Conservation (phyloP, 106 monocot genomes). For the Platanthera zijinensis region DNA sequence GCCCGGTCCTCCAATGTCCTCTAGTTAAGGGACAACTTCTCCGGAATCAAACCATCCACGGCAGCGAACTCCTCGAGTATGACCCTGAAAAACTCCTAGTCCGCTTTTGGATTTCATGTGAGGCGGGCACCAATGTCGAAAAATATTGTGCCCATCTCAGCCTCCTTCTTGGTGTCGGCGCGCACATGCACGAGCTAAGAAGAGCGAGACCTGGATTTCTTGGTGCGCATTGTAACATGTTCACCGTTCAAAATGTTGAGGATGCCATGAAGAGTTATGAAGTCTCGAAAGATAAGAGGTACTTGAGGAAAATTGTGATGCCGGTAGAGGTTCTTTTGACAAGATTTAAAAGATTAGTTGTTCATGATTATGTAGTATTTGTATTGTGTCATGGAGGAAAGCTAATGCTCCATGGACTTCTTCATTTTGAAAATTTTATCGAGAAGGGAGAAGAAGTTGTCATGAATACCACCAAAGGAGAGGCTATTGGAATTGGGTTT, state of each 20-base stretch:
- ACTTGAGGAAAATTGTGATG: conserved; percentile 73
- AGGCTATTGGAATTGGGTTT: conserved; percentile 79
- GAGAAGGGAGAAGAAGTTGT: conserved; percentile 89
- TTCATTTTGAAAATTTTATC: conserved; percentile 81
- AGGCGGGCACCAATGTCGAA: conserved; percentile 82
- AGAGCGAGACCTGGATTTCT: conserved; percentile 81
- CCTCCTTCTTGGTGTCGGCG: conserved; percentile 69
- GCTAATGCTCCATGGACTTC: conserved; percentile 76
- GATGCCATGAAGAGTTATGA: conserved; percentile 79
- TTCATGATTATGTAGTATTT: conserved; percentile 86
- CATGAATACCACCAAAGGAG: conserved; percentile 88
- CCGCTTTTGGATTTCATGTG: conserved; percentile 91
- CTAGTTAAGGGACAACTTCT: conserved; percentile 78
- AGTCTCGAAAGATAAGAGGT: conserved; percentile 58
- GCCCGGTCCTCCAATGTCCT: conserved; percentile 83
- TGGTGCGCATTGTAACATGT: conserved; percentile 86
- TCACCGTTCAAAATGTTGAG: conserved; percentile 85
- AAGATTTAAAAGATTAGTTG: conserved; percentile 83
- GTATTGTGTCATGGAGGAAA: conserved; percentile 93
- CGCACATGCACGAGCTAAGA: conserved; percentile 90
- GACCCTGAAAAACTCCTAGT: conserved; percentile 56
- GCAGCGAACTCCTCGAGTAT: conserved; percentile 83
- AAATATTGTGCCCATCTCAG: conserved; percentile 82
- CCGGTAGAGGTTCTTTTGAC: conserved; percentile 79
- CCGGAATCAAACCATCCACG: conserved; percentile 72